These are phyloP conservation scores for Piloderma croceum DNA, from an alignment of 768 basidiomycete genomes.

Conservation along the genomic window DNA sequence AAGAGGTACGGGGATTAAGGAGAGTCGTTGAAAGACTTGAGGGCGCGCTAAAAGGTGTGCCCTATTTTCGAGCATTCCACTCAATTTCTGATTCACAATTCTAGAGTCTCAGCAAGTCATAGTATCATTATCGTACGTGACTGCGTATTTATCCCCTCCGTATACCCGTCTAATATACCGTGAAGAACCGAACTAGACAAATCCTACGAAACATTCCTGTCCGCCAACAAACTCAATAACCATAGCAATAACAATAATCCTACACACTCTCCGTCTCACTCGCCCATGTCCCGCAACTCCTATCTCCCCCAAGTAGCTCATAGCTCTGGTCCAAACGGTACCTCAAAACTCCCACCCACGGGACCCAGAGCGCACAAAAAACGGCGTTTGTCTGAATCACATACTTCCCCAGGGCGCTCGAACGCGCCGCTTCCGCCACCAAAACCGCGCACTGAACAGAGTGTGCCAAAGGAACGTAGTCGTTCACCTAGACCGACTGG, in stretches of 20 bases:
- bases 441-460: slow-evolving; percentile 16
- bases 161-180: slow-evolving; percentile 12
- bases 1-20: slow-evolving; percentile 68
- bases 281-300: slow-evolving; percentile 31
- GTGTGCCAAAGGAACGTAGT: slow-evolving; percentile 10
- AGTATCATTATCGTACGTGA: slow-evolving; percentile 61
- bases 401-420: slow-evolving; percentile 29
- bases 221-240: slow-evolving; percentile 39
- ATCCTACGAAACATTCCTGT: slow-evolving; percentile 57
- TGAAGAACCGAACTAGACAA: slow-evolving; percentile 71
- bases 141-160: slow-evolving; percentile 9
- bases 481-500: slow-evolving; percentile 6
- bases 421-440: slow-evolving; percentile 23
- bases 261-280: slow-evolving; percentile 45
- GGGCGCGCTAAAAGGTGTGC: slow-evolving; percentile 67
- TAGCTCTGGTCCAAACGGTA: slow-evolving; percentile 25
- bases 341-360: slow-evolving; percentile 70
- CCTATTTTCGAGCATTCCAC: slow-evolving; percentile 5
- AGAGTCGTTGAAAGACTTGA: slow-evolving; percentile 66
- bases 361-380: slow-evolving; percentile 81
- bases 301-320: slow-evolving; percentile 24
- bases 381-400: slow-evolving; percentile 58
- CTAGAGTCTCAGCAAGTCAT: slow-evolving; percentile 78
- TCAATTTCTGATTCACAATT: slow-evolving; percentile 5
- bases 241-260: slow-evolving; percentile 34